phyloP scores from a whole-genome alignment of 2,329 filamentous ascomycete genomes.

The Scedosporium apiospermum region DNA sequence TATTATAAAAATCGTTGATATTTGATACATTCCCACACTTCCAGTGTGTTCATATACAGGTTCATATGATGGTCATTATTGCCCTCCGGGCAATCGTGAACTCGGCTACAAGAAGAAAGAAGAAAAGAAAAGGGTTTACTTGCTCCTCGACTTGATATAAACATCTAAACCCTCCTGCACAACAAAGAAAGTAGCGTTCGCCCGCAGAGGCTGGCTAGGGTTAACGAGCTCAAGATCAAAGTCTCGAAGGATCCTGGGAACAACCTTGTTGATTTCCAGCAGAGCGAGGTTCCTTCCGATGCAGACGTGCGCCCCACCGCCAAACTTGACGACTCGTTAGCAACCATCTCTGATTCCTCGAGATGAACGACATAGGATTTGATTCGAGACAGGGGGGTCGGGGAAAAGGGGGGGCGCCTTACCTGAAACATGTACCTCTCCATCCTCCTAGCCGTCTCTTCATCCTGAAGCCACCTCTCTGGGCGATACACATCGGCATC shows the following conservation, averaged over 20 bases:
- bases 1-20: background rate
- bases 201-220: conserved; percentile 37
- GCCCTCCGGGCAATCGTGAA: background rate
- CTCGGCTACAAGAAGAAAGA: background rate
- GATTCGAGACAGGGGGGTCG: background rate
- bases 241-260: conserved; percentile 43
- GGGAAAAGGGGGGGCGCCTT: conserved; percentile 9
- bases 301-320: conserved; percentile 43
- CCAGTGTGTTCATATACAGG: background rate
- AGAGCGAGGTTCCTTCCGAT: conserved; percentile 46
- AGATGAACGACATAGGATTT: background rate
- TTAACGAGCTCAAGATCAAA: conserved; percentile 44
- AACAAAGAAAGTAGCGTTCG: conserved; percentile 50
- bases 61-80: background rate
- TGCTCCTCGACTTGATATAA: conserved; percentile 23
- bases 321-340: conserved; percentile 28
- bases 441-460: conserved; percentile 34
- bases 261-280: conserved; percentile 50
- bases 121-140: background rate
- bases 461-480: conserved; percentile 43
- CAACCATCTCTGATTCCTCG: conserved; percentile 5
- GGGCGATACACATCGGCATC: conserved; percentile 44
- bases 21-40: background rate
- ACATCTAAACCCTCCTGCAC: conserved; percentile 48
- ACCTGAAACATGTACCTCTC: conserved; percentile 48